Evolutionary conservation across 441 rosid genomes (phyloP).

Genomic region (Adansonia madagascariensis): DNA sequence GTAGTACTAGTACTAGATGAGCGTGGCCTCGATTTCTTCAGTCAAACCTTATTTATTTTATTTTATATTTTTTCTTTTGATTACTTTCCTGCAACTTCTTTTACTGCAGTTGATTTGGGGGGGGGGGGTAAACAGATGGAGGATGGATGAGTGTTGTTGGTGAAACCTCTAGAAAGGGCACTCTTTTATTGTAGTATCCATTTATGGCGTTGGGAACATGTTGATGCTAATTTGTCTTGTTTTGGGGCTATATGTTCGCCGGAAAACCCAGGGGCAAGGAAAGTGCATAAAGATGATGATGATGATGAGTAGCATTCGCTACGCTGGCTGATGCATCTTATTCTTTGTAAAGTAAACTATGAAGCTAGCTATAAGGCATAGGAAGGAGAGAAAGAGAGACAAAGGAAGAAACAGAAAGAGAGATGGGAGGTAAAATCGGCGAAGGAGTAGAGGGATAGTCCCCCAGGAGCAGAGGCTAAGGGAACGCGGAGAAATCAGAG

Average conservation of each 20-base stretch:
- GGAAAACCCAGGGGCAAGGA: slow-evolving; percentile 45
- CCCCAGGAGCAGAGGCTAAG: slow-evolving; percentile 85
- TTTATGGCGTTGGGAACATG: not conserved
- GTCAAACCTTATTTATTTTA: slow-evolving; percentile 47
- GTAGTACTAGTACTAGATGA: slow-evolving; percentile 26
- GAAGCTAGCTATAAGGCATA: not conserved
- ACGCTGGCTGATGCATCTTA: not conserved
- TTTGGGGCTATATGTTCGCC: slow-evolving; percentile 37
- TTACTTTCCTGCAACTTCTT: slow-evolving; percentile 11
- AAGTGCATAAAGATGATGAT: slow-evolving; percentile 61
- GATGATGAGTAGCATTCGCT: slow-evolving; percentile 40
- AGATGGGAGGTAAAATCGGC: slow-evolving; percentile 31
- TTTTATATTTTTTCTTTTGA: slow-evolving; percentile 27
- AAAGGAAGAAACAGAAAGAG: not conserved
- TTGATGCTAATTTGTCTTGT: slow-evolving; percentile 16
- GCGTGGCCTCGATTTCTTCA: slow-evolving; percentile 39
- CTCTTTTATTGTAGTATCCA: not conserved
- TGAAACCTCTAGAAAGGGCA: not conserved
- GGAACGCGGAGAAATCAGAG: slow-evolving; percentile 75
- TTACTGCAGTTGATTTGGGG: slow-evolving; percentile 11
- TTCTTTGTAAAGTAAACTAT: not conserved
- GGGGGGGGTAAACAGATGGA: not conserved
- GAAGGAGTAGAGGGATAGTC: slow-evolving; percentile 50
- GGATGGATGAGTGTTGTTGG: not conserved
- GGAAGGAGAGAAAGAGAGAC: not conserved